phyloP scores from a whole-genome alignment of 768 basidiomycete genomes.

The Plicaturopsis crispa region DNA sequence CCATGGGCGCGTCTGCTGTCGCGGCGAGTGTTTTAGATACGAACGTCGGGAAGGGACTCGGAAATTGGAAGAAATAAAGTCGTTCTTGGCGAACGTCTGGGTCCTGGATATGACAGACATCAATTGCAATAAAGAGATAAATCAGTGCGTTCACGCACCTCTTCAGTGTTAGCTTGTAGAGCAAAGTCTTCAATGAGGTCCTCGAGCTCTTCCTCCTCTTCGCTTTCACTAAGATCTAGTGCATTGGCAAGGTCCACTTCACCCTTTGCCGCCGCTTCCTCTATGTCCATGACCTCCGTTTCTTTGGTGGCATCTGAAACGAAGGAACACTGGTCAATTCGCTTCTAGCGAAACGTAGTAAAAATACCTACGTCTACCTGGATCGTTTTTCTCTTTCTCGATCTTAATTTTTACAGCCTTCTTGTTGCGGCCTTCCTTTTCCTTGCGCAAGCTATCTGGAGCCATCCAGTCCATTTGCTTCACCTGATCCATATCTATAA shows the following conservation, averaged over 20 bases:
- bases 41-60: constrained; percentile 77
- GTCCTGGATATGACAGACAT: constrained; percentile 28
- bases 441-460: constrained; percentile 61
- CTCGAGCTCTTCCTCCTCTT: constrained; percentile 75
- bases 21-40: constrained; percentile 25
- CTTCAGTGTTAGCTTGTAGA: constrained; percentile 25
- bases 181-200: constrained; percentile 70
- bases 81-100: constrained; percentile 48
- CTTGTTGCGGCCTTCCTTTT: constrained; percentile 28
- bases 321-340: neutral
- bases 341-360: no score
- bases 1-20: constrained; percentile 22
- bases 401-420: constrained; percentile 32
- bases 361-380: constrained; percentile 25
- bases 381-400: constrained; percentile 37
- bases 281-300: constrained; percentile 17
- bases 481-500: constrained; percentile 77
- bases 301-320: neutral
- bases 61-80: constrained; percentile 89
- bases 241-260: constrained; percentile 49
- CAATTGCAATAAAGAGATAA: constrained; percentile 2
- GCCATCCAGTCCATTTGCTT: constrained; percentile 84
- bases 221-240: constrained; percentile 65
- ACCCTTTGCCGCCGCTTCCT: constrained; percentile 14
- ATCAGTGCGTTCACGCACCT: constrained; percentile 24